phyloP scores from a whole-genome alignment of 768 basidiomycete genomes.

The Tylopilus sp. region DNA sequence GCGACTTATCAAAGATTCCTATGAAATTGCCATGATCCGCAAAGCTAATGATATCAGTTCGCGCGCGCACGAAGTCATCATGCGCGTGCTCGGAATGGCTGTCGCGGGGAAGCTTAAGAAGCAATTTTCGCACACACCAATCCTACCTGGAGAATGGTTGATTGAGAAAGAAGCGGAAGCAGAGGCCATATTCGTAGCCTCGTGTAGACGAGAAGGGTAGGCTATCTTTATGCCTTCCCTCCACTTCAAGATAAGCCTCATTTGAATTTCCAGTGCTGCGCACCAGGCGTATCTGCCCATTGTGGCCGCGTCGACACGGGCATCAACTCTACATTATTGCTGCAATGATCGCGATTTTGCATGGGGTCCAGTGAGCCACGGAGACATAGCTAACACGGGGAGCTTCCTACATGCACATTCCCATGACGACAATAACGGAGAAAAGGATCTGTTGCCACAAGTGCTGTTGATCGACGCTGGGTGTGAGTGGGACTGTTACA shows the following conservation, averaged over 20 bases:
- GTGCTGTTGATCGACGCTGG: conserved; percentile 93
- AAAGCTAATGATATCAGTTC: conserved; percentile 86
- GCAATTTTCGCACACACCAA: conserved; percentile 40
- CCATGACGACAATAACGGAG: neutral
- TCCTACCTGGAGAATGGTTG: conserved; percentile 78
- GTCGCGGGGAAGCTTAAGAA: conserved; percentile 54
- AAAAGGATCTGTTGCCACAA: conserved; percentile 52
- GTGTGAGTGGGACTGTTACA: conserved; percentile 79
- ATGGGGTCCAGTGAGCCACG: conserved; percentile 68
- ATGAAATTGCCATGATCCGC: conserved; percentile 72
- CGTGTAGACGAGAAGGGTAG: conserved; percentile 84
- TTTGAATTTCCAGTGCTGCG: conserved; percentile 49
- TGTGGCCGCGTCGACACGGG: conserved; percentile 81
- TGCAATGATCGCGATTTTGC: conserved; percentile 87
- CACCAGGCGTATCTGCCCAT: conserved; percentile 94
- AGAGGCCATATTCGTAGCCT: conserved; percentile 89
- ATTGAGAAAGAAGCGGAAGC: conserved; percentile 93
- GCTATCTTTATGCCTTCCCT: conserved; percentile 19
- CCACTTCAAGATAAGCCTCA: neutral
- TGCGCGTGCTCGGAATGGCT: conserved; percentile 81
- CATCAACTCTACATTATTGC: conserved; percentile 91
- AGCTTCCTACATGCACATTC: conserved; percentile 40
- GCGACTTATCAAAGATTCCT: conserved; percentile 70
- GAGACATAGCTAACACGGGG: conserved; percentile 53
- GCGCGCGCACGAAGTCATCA: conserved; percentile 86